Evolutionary conservation across 75 land plant genomes (phyloP).

Genomic region (Cryptomeria japonica): DNA sequence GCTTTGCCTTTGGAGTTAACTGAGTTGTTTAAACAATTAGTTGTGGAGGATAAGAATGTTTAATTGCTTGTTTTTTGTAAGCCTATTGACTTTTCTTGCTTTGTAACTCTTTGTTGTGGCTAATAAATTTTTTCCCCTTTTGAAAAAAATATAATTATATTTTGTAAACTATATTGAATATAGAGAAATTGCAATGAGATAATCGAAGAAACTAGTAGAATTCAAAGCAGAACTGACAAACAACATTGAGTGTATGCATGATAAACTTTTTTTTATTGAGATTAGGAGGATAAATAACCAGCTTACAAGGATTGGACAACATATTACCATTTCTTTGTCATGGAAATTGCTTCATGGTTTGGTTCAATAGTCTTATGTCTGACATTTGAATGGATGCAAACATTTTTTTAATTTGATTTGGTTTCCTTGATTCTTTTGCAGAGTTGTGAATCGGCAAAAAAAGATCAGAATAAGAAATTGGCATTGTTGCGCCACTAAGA

Average conservation of each 20-base stretch:
- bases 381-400: background rate
- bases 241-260: background rate
- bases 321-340: background rate
- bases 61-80: no score
- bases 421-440: conserved; percentile 19
- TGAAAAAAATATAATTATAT: no score
- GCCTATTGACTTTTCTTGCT: no score
- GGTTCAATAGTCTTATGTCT: background rate
- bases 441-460: conserved; percentile 58
- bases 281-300: background rate
- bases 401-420: background rate
- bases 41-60: no score
- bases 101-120: no score
- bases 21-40: no score
- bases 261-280: background rate
- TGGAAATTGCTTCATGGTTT: background rate
- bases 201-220: background rate
- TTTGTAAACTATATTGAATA: background rate
- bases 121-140: no score
- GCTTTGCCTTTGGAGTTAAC: no score
- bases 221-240: background rate
- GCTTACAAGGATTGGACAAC: background rate
- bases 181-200: background rate
- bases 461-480: conserved; percentile 56
- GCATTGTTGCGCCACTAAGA: conserved; percentile 57